Evolutionary conservation across 208 protist species (phyloP).

Genomic region (Leptomonas pyrrhocoris): DNA sequence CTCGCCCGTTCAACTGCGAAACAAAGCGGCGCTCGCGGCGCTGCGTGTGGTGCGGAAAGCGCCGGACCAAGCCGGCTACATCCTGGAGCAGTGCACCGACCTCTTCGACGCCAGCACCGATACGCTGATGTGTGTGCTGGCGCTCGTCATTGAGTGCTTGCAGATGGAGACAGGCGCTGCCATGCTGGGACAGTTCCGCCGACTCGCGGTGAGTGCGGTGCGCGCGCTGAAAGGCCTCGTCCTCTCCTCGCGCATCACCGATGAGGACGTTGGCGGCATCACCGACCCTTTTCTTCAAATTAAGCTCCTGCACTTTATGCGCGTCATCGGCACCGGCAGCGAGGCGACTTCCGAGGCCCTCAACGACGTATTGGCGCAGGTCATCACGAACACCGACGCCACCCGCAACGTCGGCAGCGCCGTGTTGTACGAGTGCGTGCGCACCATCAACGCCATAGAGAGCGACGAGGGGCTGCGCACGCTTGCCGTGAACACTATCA

Average conservation of each 20-base stretch:
- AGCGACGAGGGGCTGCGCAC: slow-evolving; percentile 83
- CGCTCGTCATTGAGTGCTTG: slow-evolving; percentile 93
- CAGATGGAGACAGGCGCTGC: slow-evolving; percentile 46
- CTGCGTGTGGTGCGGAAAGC: slow-evolving; percentile 93
- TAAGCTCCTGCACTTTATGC: slow-evolving; percentile 95
- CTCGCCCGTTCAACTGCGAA: slow-evolving; percentile 47
- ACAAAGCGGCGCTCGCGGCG: slow-evolving; percentile 94
- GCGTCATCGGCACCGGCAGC: slow-evolving; percentile 94
- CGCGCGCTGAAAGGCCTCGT: slow-evolving; percentile 96
- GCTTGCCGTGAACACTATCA: slow-evolving; percentile 98
- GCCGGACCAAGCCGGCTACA: slow-evolving; percentile 96
- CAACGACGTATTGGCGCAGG: slow-evolving; percentile 98
- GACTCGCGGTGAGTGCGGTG: slow-evolving; percentile 91
- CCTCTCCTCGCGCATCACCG: slow-evolving; percentile 91
- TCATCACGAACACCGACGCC: slow-evolving; percentile 98
- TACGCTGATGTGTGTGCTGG: slow-evolving; percentile 91
- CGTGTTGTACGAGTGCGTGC: slow-evolving; percentile 98
- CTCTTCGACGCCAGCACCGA: slow-evolving; percentile 69
- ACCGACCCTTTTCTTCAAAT: slow-evolving; percentile 99
- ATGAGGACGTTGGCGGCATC: slow-evolving; percentile 96
- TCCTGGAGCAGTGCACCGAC: slow-evolving; percentile 84
- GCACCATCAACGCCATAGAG: slow-evolving; percentile 98
- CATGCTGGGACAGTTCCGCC: slow-evolving; percentile 80
- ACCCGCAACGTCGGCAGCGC: slow-evolving; percentile 97
- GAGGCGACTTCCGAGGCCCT: slow-evolving; percentile 94